Evolutionary conservation across 2,329 filamentous ascomycete species (phyloP), one percentile per base, ranked within the genome.

Genomic region (Ceratocystiopsis minuta): DNA sequence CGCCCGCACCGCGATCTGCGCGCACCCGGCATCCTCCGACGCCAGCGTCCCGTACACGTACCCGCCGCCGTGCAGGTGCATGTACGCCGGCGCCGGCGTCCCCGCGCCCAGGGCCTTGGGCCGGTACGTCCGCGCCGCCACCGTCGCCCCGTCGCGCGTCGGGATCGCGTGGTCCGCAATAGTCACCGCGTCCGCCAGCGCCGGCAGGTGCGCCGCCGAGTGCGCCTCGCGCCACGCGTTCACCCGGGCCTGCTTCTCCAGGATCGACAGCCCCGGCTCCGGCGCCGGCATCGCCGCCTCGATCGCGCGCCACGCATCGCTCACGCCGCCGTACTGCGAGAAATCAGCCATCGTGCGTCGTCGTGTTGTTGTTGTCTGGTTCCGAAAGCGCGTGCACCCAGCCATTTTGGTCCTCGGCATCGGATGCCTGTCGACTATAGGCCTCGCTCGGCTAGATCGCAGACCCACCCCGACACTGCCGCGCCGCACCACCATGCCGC

Each of bases 41-140:
- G 53, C 48, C 3, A 75, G 50, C 0, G 64, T 68, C 2, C 73
- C 73, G n/a, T 69, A 66, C 10, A 72, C 48, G 44, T 69, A 77
- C 36, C 49, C 49, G 34, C 48, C 49, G 46, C 49, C 49, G 42
- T 50, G 49, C 6, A 50, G 34, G 43, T 47, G 39, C 16, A 50
- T 15, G 38, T 47, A 50, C 4, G 48, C 36, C 1, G 47, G 41
- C 28, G 43, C 24, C 24, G 7, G 6, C 5, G 24, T 10, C 5
- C 7, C 24, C 6, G 4, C 24, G 6, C 5, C 1, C 12, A 67
- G 62, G 1, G 64, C 57, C 0, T 58, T 53, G 3, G 46, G 49
- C 39, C 47, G 45, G 41, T 52, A 50, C 4, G 42, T 34, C 7
- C 49, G 46, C n/a, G 36, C 44, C 37, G 67, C 61, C 14, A 51